Conservation (phyloP, 83 land plant species). For the Thuja plicata region DNA sequence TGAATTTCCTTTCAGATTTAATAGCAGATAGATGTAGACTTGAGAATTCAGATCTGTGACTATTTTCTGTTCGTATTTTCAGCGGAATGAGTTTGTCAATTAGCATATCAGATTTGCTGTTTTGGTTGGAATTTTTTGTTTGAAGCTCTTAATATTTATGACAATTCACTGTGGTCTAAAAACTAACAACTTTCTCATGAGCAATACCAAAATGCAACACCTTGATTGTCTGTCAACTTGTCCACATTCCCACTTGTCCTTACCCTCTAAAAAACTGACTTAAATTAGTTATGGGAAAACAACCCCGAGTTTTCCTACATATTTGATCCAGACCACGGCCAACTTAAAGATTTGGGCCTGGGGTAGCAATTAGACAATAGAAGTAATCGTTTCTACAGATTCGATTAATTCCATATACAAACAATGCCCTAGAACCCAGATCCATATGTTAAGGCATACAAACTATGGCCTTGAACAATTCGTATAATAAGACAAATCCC, state of each 20-base stretch:
- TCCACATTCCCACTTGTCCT: background rate
- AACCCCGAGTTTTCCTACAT: background rate
- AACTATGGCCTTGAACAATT: background rate
- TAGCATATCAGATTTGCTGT: no score
- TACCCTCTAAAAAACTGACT: background rate
- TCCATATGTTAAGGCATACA: background rate
- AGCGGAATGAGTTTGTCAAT: no score
- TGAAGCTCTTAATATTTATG: no score
- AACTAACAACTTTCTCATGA: background rate
- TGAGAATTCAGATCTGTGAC: no score
- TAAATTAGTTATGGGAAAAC: background rate
- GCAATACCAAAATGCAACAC: background rate
- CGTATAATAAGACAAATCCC: background rate
- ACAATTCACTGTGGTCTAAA: no score
- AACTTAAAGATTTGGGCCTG: background rate
- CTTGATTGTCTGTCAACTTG: background rate
- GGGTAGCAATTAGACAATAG: background rate
- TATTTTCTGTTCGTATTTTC: no score
- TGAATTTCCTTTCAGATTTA: no score
- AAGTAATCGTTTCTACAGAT: background rate
- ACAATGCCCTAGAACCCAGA: background rate
- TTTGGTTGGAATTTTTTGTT: no score
- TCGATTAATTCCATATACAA: background rate
- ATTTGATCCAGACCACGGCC: background rate
- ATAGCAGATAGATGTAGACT: no score